These are phyloP conservation scores for Glebionis coronaria DNA, from an alignment of 129 eudicot species.

Conservation along the genomic window DNA sequence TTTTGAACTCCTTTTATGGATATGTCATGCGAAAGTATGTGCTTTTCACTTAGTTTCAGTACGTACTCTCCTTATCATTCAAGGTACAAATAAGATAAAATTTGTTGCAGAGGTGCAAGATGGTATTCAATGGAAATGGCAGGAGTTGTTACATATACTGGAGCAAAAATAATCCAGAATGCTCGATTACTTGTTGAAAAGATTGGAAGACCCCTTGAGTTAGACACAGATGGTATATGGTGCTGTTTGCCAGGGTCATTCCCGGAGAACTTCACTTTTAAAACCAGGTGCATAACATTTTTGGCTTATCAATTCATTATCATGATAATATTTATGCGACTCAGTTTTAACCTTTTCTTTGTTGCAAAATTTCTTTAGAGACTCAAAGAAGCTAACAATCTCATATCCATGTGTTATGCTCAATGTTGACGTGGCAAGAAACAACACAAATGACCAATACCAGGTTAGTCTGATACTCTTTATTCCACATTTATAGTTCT, in stretches of 20 bases:
- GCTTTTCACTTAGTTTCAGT: slow-evolving; percentile 10
- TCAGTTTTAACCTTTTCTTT: neutral
- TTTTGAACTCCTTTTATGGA: slow-evolving; percentile 95
- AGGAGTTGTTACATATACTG: slow-evolving; percentile 98
- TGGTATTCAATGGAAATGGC: slow-evolving; percentile 99
- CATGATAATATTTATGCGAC: neutral
- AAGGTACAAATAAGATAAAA: slow-evolving; percentile 19
- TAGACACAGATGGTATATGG: slow-evolving; percentile 99
- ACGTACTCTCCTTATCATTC: slow-evolving; percentile 7
- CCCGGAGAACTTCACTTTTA: slow-evolving; percentile 95
- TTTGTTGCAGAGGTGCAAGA: slow-evolving; percentile 85
- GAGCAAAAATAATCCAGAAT: slow-evolving; percentile 96
- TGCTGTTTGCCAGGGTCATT: slow-evolving; percentile 93
- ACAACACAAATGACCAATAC: slow-evolving; percentile 97
- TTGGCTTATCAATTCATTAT: slow-evolving; percentile 6
- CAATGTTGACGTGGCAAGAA: slow-evolving; percentile 92
- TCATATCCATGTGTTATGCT: slow-evolving; percentile 99
- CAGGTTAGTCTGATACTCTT: slow-evolving; percentile 51
- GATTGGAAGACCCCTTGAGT: slow-evolving; percentile 95
- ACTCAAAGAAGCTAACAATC: slow-evolving; percentile 77
- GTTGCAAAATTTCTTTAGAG: slow-evolving; percentile 43
- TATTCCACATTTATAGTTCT: slow-evolving; percentile 13
- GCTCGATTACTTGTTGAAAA: slow-evolving; percentile 86
- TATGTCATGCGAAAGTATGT: slow-evolving; percentile 99
- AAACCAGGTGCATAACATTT: slow-evolving; percentile 48